These are phyloP conservation scores for Skeletonema marinoi DNA, from an alignment of 108 stramenopile species.

Conservation along the genomic window DNA sequence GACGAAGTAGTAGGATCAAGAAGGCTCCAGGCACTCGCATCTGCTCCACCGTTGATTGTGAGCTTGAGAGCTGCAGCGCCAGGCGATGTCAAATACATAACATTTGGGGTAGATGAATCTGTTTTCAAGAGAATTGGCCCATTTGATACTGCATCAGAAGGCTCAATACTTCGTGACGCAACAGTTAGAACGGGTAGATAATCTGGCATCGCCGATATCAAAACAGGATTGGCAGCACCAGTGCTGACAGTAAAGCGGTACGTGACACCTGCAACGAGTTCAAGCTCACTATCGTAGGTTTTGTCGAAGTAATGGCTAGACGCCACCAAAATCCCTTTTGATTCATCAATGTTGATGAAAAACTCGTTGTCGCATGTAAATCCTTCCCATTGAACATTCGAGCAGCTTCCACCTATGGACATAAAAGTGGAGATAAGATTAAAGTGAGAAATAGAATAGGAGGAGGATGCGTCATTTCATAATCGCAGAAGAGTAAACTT, in stretches of 20 bases:
- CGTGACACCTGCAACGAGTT: background rate
- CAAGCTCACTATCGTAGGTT: background rate
- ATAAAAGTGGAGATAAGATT: background rate
- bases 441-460: background rate
- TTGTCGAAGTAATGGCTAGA: background rate
- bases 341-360: background rate
- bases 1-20: background rate
- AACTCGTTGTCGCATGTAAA: slow-evolving; percentile 54
- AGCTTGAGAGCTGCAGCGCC: background rate
- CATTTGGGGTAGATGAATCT: background rate
- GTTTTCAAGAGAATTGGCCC: background rate
- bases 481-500: background rate
- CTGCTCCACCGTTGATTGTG: background rate
- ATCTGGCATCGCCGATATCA: background rate
- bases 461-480: background rate
- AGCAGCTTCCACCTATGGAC: slow-evolving; percentile 23
- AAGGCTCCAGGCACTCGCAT: background rate
- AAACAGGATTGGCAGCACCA: background rate
- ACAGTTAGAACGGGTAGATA: background rate
- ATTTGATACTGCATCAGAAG: background rate
- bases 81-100: slow-evolving; percentile 6
- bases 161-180: background rate
- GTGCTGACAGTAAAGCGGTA: slow-evolving; percentile 2
- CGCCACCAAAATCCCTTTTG: background rate
- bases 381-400: slow-evolving; percentile 49